Evolutionary conservation across 192 early-diverging fungal species (phyloP), one percentile per base, ranked within the genome.

Genomic region (Entomortierella chlamydospora): DNA sequence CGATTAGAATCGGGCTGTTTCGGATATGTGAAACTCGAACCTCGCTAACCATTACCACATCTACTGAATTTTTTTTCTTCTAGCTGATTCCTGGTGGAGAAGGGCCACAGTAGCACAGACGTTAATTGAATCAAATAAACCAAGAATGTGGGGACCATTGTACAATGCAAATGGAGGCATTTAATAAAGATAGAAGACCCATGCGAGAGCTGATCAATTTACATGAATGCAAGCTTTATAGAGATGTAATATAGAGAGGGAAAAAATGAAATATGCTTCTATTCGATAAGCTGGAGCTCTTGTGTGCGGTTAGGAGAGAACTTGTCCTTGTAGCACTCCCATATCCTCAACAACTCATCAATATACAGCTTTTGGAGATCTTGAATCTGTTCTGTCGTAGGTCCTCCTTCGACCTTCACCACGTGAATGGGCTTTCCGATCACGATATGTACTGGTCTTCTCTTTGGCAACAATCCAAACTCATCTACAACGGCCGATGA

Each of bases 391-490:
- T 91, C 90, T 23, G 83, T 72, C 7, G 87, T 90, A 29, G 93
- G 93, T 23, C 89, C 84, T 34, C 81, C 82, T 30, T 66, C 81
- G 18, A 83, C 64, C 37, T 81, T 70, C 33, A 66, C 68, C 25
- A 91, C 84, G 50, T 87, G 83, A 56, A 95, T 91, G 8, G 91
- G 91, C 47, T 81, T 82, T 39, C 92, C 92, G 26, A 94, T 88
- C 39, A 69, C 64, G 45, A 70, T 68, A 23, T 72, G 67, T 26
- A 85, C 69, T 15, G 72, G 87, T 41, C 71, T 85, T 60, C 88
- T 72, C 42, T 81, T 82, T 18, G 88, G 88, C 41, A 88, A 51
- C 26, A 91, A 26, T 15, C 88, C 88, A 61, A 83, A 65, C 29
- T 87, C 70, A 42, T 89, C 88, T 89, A 73, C n/a, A 64, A 37